Base-by-base conservation (phyloP, 352 stramenopile genomes). In the Globisporangium orthogonon region DNA sequence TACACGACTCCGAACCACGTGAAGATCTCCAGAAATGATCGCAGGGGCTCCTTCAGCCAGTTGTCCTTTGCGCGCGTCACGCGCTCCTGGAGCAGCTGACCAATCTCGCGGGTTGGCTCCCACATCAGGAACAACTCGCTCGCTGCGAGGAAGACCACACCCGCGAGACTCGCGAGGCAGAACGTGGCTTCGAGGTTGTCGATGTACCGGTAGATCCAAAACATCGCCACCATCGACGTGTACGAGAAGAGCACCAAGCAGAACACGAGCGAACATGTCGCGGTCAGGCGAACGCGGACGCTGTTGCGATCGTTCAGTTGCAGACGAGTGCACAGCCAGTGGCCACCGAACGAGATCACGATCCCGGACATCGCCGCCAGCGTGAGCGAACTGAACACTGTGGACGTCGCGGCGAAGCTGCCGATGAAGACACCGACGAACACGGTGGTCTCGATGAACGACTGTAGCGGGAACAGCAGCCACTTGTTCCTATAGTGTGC, bases 131-230 rank as follows among this genome's bases (percentile, higher is more conserved):
- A 92, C 18, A 94, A 54, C 18, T 94, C 82, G 47, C 80, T 92
- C 17, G 81, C 81, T 3, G 83, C 82, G 48, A 92, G 54, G 63
- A 94, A 94, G 41, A 91, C 73, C 33, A 94, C 76, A 0, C 85
- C 85, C 15, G 85, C 75, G 4, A 94, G 67, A 4, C 80, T 91
- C 2, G 85, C 83, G 5, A 94, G 55, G 45, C 78, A 90, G 58
- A 94, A 94, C 4, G 85, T 84, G 3, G 84, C 80, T 65, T 94
- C 85, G 54, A 94, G 87, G 51, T 75, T 91, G 52, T 90, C 78
- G 39, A 91, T 90, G 68, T 91, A 82, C 51, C 86, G 78, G 57
- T 94, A 94, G 51, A 94, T 94, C 51, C 71, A 87, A 23, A 87
- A 67, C 14, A 94, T 58, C 9, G 75, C 86, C 30, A 92, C 47